Evolutionary conservation across 805 yeast genomes (phyloP), one percentile per base, ranked within the genome.

Genomic region (Saturnispora silvae): DNA sequence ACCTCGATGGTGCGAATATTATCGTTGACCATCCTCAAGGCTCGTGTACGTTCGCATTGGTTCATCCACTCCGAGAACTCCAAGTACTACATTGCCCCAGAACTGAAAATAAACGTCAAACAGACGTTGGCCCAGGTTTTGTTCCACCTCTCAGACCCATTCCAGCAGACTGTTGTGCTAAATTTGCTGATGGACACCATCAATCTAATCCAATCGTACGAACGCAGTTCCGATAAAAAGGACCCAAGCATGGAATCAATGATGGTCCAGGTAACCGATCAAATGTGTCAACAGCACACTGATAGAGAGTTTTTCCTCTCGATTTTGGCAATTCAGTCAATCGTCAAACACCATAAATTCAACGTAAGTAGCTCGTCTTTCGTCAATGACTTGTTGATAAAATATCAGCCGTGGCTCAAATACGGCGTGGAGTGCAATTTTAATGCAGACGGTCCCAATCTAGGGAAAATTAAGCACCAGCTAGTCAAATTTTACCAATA

Each of bases 11-110:
- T 81, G 34, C 70, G 77, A 47, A 62, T 74, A 34, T 82, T 94
- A 10, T 80, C 94, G 2, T 86, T 92, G 0, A 77, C 89, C 4
- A 84, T 75, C 56, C 73, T 85, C 56, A 89, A 89, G 55, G 87
- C 89, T 56, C 67, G 76, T 40, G 67, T 85, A 17, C 61, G 66
- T 13, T 66, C 72, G 26, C 66, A 71, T 35, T 87, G 96, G 96
- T 48, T 49, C 25, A 56, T 58, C 18, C 51, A 44, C 33, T 45
- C 56, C 85, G 49, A 80, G 79, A 49, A 75, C 75, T 4, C 62
- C 67, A 18, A 8, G 6, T 18, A 29, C n/a, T 29, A 16, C 23
- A 29, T 29, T 9, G 10, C 17, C n/a, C 20, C 20, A 17, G 14
- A 11, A 6, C 5, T 29, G 4, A 29, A 29, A 29, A 18, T 29